These are phyloP conservation scores for Penicillium atrosanguineum DNA, from an alignment of 495 filamentous ascomycete genomes.

Conservation along the genomic window DNA sequence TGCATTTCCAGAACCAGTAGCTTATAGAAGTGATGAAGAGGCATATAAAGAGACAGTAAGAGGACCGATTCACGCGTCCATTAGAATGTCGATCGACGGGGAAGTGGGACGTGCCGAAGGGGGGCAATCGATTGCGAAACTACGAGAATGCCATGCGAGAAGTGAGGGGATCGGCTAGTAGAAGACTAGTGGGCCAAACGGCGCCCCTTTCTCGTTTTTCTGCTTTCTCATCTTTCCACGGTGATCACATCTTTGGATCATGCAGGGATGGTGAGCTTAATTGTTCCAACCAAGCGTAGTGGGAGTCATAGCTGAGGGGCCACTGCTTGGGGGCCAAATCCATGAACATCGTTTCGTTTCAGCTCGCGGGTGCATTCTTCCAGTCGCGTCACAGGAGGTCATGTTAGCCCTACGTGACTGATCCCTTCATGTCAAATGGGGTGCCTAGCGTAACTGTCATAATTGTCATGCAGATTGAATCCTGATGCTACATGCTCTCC, in stretches of 20 bases:
- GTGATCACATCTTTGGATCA: background rate
- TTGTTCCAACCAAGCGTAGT: background rate
- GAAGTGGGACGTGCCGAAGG: slow-evolving; percentile 25
- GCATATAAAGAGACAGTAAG: background rate
- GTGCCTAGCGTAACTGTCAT: background rate
- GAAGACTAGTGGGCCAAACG: background rate
- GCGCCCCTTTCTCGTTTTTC: background rate
- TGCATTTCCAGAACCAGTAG: slow-evolving; percentile 7
- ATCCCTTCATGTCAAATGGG: slow-evolving; percentile 17
- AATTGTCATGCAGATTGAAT: too few relatives aligned
- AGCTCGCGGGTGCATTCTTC: background rate
- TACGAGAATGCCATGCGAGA: slow-evolving; percentile 19
- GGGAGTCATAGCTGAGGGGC: background rate
- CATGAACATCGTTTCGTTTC: background rate
- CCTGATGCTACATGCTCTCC: too few relatives aligned
- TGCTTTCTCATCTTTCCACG: background rate
- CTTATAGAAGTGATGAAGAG: background rate
- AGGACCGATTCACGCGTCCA: background rate
- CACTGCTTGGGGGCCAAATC: background rate
- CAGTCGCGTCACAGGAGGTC: slow-evolving; percentile 6
- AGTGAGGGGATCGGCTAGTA: slow-evolving; percentile 13
- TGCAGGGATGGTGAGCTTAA: slow-evolving; percentile 20
- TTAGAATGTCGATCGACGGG: slow-evolving; percentile 22
- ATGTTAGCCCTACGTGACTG: slow-evolving; percentile 6
- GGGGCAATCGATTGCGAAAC: slow-evolving; percentile 13